phyloP scores from a whole-genome alignment of 768 basidiomycete genomes.

The Boletus rex-veris region DNA sequence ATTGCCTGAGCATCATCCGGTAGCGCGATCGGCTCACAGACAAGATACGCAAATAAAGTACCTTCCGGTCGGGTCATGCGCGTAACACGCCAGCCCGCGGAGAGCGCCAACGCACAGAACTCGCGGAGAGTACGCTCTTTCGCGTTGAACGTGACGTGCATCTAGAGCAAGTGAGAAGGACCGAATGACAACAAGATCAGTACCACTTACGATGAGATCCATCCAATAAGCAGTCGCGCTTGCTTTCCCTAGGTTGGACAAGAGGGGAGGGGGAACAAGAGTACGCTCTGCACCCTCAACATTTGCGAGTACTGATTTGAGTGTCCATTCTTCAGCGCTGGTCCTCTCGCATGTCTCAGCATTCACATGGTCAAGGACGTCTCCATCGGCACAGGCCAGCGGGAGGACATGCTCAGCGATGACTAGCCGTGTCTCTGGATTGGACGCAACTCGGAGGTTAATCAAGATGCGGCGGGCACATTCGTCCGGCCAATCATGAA shows the following conservation, averaged over 20 bases:
- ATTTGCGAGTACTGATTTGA: conserved; percentile 33
- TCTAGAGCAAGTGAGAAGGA: conserved; percentile 37
- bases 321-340: conserved; percentile 24
- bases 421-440: conserved; percentile 51
- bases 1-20: conserved; percentile 35
- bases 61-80: conserved; percentile 57
- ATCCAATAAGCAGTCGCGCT: conserved; percentile 65
- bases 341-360: conserved; percentile 4
- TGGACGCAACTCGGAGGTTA: conserved; percentile 40
- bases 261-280: conserved; percentile 57
- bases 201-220: conserved; percentile 56
- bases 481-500: conserved; percentile 78
- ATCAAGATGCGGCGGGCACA: conserved; percentile 45
- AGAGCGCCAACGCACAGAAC: conserved; percentile 47
- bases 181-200: not conserved
- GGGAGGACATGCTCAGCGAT: conserved; percentile 73
- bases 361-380: conserved; percentile 5
- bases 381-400: conserved; percentile 59
- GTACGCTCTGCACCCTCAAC: conserved; percentile 52
- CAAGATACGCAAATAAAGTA: conserved; percentile 67
- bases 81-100: conserved; percentile 60
- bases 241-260: conserved; percentile 72
- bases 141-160: conserved; percentile 65
- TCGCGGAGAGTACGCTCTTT: conserved; percentile 71
- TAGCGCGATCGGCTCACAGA: conserved; percentile 59